Conservation (phyloP, 495 filamentous ascomycete species). For the Terfezia boudieri region DNA sequence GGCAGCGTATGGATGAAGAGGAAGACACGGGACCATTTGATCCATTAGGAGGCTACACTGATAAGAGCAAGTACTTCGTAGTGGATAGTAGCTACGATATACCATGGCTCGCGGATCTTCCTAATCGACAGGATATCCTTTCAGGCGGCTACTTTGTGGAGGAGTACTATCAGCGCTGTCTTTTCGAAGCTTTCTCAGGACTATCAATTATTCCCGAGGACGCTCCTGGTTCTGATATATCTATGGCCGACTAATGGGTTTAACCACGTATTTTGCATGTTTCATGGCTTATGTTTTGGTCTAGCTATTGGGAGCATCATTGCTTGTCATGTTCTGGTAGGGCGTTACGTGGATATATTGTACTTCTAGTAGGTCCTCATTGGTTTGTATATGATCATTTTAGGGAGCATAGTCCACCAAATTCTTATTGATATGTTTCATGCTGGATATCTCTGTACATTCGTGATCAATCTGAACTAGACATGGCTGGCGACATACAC, state of each 20-base stretch:
- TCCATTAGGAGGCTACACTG: conserved; percentile 56
- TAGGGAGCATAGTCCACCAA: too few species aligned
- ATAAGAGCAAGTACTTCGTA: conserved; percentile 44
- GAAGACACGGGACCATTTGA: conserved; percentile 62
- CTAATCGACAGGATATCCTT: conserved; percentile 34
- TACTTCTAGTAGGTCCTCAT: too few species aligned
- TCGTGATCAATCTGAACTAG: too few species aligned
- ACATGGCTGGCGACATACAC: too few species aligned
- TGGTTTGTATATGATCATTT: too few species aligned
- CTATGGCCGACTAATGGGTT: neutral
- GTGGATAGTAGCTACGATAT: conserved; percentile 39
- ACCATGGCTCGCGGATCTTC: conserved; percentile 36
- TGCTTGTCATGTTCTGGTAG: too few species aligned
- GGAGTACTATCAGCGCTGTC: conserved; percentile 56
- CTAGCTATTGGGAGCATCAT: too few species aligned
- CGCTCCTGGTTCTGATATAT: conserved; percentile 22
- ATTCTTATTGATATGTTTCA: too few species aligned
- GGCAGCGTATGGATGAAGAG: conserved; percentile 28
- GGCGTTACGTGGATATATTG: too few species aligned
- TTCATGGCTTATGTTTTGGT: too few species aligned
- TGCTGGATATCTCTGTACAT: too few species aligned
- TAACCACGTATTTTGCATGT: too few species aligned
- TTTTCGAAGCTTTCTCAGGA: conserved; percentile 79
- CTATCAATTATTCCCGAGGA: conserved; percentile 66
- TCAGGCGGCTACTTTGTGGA: conserved; percentile 63